Evolutionary conservation across 78 protist genomes (phyloP), one percentile per base, ranked within the genome.

Genomic region (Ministeria vibrans): DNA sequence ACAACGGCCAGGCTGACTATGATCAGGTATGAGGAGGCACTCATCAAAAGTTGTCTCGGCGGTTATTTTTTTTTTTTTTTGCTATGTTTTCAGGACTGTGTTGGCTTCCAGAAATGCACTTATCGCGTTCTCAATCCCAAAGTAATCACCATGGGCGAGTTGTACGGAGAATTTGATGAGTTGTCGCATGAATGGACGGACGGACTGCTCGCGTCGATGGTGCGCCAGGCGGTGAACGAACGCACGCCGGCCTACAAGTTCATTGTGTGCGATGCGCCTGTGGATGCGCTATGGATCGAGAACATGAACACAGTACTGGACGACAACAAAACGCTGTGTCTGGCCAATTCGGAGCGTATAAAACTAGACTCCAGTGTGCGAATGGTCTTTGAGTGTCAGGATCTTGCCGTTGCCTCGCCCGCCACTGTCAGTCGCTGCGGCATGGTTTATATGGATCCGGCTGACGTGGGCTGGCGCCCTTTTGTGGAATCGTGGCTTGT

Each of bases 361-460:
- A 39, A 63, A 43, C 80, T 91, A 34, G 81, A 89, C 22, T 5
- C 43, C 27, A 42, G 20, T 53, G 77, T 87, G 83, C 72, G 59
- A 36, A 83, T 92, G 75, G 36, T 90, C 38, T 90, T 90, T 62
- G 94, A 90, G 78, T 89, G 85, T 13, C 78, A 44, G 28, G 91
- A 87, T 34, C 66, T 90, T 15, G 80, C 84, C 23, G 81, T 36
- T 0, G 94, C 94, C 30, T 86, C 94, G 38, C 94, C 90, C 0
- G 95, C 95, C 25, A 91, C 95, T n/a, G 92, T 91, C 36, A 66
- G 82, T 22, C 78, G 95, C 41, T 83, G 87, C 63, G 96, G 91
- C 36, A 91, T 91, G 94, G 81, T 91, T 13, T 85, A 81, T 49
- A 18, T 84, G 25, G 87, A 90, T 45, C 80, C 88, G 0, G 22